Base-by-base conservation (phyloP, 148 eudicot genomes). In the Rhododendron vialii region DNA sequence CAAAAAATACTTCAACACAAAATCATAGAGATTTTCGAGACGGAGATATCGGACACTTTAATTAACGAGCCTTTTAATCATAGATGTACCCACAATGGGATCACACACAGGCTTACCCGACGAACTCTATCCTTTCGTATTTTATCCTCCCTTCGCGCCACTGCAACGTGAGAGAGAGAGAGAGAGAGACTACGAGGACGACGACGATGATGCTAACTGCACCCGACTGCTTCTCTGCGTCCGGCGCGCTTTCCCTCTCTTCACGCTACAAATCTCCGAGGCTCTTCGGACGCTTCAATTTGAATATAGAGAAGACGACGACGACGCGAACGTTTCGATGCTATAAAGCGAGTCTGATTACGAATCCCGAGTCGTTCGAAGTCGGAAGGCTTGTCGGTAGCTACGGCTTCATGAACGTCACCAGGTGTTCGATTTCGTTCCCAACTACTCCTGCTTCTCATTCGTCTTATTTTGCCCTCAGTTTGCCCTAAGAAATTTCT, bases 371-470 rank as follows among this genome's bases (percentile, higher is more conserved):
- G 48, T 89, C 93, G 33, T 97, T 97, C 82, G 92, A 97, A 90
- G 99, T 97, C 79, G 98, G 98, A 41, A 91, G 91, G 84, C 92
- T 93, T 22, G 88, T 97, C 73, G 99, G 98, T 41, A 95, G 93
- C 84, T 97, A 97, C 81, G 99, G 99, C 57, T 97, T 97, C 89
- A 92, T 97, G 88, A 97, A 94, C 84, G 86, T 97, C 82, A 97
- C 99, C 67, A 94, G 95, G 95, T 95, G 18, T 33, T 61, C 14
- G 59, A 67, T 67, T 48, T 77, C 14, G 22, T 26, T 55, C 8
- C 61, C 6, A 8, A 26, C 80, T 7, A 13, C 20, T 36, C 18
- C 33, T 26, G 36, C 51, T 48, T 15, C 35, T 24, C 20, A 20
- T 33, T 83, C 4, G 4, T 83, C 51, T 59, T 7, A 20, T 24